Percentiles rank a stretch among this genome's conserved stretches.
Conservation (phyloP, 1,139 yeast species). For the Debaryomyces subglobosus region DNA sequence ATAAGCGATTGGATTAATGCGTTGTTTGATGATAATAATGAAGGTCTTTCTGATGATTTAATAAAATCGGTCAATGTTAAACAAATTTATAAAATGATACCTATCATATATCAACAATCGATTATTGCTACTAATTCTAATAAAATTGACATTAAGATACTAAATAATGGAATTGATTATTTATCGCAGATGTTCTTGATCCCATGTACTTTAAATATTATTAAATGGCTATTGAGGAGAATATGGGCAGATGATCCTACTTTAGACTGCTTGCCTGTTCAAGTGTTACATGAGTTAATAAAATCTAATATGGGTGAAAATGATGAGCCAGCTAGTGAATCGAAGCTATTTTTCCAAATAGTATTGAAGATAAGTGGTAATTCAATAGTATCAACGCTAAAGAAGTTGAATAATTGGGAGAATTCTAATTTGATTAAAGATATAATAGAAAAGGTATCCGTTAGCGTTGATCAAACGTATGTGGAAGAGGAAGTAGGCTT, state of each 20-base stretch:
- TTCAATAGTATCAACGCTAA: conserved; percentile 21
- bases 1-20: conserved; percentile 80
- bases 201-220: conserved; percentile 41
- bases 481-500: background rate
- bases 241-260: conserved; percentile 16
- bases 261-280: conserved; percentile 14
- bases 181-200: conserved; percentile 46
- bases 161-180: conserved; percentile 48
- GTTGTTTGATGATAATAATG: conserved; percentile 68
- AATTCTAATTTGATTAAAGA: conserved; percentile 18
- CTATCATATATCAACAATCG: conserved; percentile 75
- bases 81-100: conserved; percentile 70
- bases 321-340: conserved; percentile 12
- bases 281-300: conserved; percentile 27
- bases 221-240: conserved; percentile 34
- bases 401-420: conserved; percentile 18
- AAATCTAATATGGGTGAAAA: conserved; percentile 23
- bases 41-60: conserved; percentile 84
- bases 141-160: conserved; percentile 40
- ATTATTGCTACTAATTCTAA: conserved; percentile 61
- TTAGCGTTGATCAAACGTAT: conserved; percentile 16
- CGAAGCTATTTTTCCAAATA: conserved; percentile 28
- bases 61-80: conserved; percentile 67
- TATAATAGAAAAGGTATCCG: conserved; percentile 18
- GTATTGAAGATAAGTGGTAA: conserved; percentile 28